These are phyloP conservation scores for Vicia faba DNA, from an alignment of 306 rosid genomes.

Conservation along the genomic window DNA sequence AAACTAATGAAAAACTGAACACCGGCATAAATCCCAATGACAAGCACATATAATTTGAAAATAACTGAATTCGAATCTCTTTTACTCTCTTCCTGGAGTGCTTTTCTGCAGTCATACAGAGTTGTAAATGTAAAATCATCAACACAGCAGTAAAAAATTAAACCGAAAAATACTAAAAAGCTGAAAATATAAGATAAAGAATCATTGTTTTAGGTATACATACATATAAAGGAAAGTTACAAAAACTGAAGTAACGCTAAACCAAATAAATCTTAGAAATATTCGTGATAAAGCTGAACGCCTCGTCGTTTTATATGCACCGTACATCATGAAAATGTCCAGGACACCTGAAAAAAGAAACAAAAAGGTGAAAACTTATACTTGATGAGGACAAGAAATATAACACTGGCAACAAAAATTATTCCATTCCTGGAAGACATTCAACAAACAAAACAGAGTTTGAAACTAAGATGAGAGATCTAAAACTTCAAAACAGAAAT, in stretches of 20 bases:
- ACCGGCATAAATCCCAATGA: conserved; percentile 84
- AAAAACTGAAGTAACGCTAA: conserved; percentile 69
- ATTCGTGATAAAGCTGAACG: conserved; percentile 74
- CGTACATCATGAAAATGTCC: conserved; percentile 92
- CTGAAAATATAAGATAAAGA: conserved; percentile 4
- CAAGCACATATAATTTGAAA: conserved; percentile 63
- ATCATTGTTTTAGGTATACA: conserved; percentile 30
- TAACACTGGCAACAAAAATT: background rate
- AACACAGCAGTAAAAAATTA: background rate
- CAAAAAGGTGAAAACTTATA: conserved; percentile 26
- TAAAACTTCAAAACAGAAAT: background rate
- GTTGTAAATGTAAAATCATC: conserved; percentile 24
- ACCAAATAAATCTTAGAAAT: conserved; percentile 87
- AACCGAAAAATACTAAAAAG: conserved; percentile 18
- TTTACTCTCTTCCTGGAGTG: conserved; percentile 78
- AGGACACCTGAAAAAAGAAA: conserved; percentile 67
- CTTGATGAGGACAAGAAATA: background rate
- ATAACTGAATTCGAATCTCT: conserved; percentile 47
- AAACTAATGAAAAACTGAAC: conserved; percentile 78
- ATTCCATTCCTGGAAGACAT: background rate
- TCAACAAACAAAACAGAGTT: background rate
- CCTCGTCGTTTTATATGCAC: conserved; percentile 87
- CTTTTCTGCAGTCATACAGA: conserved; percentile 62
- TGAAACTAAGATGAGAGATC: background rate
- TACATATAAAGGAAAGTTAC: conserved; percentile 83